These are phyloP conservation scores for Cyanodermella asteris DNA, from an alignment of 2,329 filamentous ascomycete genomes.

Conservation along the genomic window DNA sequence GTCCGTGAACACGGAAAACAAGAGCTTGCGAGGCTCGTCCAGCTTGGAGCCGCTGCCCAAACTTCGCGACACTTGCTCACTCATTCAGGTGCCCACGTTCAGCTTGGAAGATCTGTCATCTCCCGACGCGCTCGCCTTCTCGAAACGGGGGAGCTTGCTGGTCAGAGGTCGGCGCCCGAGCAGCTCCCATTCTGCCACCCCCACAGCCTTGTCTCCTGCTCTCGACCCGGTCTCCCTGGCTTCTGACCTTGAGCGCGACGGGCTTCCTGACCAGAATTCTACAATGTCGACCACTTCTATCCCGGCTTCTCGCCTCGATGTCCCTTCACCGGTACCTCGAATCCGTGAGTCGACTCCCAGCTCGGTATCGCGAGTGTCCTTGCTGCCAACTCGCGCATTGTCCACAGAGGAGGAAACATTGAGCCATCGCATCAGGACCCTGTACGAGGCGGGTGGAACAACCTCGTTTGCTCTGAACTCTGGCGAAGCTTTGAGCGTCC, in stretches of 20 bases:
- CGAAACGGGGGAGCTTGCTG: slow-evolving; percentile 37
- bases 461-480: not conserved
- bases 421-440: slow-evolving; percentile 38
- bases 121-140: slow-evolving; percentile 33
- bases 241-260: too few relatives aligned
- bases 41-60: slow-evolving; percentile 29
- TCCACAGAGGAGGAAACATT: slow-evolving; percentile 43
- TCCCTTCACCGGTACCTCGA: slow-evolving; percentile 38
- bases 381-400: slow-evolving; percentile 14
- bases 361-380: slow-evolving; percentile 18
- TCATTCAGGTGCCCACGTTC: slow-evolving; percentile 33
- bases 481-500: slow-evolving; percentile 12
- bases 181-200: slow-evolving; percentile 9
- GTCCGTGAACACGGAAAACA: not conserved
- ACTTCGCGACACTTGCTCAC: too few relatives aligned
- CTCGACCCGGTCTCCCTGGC: too few relatives aligned
- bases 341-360: too few relatives aligned
- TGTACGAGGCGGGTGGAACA: slow-evolving; percentile 9
- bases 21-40: slow-evolving; percentile 4
- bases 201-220: too few relatives aligned
- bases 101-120: slow-evolving; percentile 29
- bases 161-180: slow-evolving; percentile 30
- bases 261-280: slow-evolving; percentile 26
- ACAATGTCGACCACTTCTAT: too few relatives aligned
- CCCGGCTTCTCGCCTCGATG: too few relatives aligned